Percentiles rank a stretch among this genome's conserved stretches.
These are phyloP conservation scores for Penicillium odoratum DNA, from an alignment of 495 filamentous ascomycete species.

Conservation along the genomic window DNA sequence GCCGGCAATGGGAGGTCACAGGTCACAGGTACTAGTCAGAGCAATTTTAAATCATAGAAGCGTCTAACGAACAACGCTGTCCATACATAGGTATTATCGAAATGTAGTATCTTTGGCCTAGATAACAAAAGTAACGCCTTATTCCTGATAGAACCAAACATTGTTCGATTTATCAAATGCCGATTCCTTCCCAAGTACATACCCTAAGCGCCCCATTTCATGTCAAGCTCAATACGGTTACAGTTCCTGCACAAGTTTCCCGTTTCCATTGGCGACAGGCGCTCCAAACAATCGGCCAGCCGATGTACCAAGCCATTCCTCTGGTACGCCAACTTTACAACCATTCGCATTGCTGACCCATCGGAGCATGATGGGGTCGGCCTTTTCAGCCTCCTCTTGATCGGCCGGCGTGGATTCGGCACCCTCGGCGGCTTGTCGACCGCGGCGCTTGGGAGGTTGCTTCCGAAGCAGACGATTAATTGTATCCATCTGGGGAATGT, in stretches of 20 bases:
- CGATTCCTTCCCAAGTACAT: constrained; percentile 4
- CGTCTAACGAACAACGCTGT: background rate
- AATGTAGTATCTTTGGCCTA: constrained; percentile 1
- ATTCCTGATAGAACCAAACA: background rate
- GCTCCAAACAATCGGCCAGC: constrained; percentile 62
- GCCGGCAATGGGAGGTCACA: no score
- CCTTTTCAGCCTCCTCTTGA: constrained; percentile 55
- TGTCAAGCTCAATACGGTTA: constrained; percentile 20
- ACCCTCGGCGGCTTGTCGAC: constrained; percentile 50
- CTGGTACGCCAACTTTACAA: constrained; percentile 69
- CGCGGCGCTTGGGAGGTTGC: constrained; percentile 83
- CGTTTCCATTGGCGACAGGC: constrained; percentile 21
- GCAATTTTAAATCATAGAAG: background rate
- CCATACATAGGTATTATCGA: background rate
- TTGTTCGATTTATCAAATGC: constrained; percentile 7
- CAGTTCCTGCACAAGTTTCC: constrained; percentile 51
- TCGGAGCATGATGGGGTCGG: constrained; percentile 70
- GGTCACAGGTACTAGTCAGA: no score
- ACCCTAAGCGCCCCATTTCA: constrained; percentile 29
- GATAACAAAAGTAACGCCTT: constrained; percentile 17
- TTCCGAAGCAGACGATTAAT: constrained; percentile 97
- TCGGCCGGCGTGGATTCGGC: constrained; percentile 52
- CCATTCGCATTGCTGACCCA: constrained; percentile 76
- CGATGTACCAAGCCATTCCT: constrained; percentile 74
- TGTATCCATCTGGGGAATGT: constrained; percentile 75